phyloP scores from a whole-genome alignment of 2,329 filamentous ascomycete species.

The Curvularia lunata region DNA sequence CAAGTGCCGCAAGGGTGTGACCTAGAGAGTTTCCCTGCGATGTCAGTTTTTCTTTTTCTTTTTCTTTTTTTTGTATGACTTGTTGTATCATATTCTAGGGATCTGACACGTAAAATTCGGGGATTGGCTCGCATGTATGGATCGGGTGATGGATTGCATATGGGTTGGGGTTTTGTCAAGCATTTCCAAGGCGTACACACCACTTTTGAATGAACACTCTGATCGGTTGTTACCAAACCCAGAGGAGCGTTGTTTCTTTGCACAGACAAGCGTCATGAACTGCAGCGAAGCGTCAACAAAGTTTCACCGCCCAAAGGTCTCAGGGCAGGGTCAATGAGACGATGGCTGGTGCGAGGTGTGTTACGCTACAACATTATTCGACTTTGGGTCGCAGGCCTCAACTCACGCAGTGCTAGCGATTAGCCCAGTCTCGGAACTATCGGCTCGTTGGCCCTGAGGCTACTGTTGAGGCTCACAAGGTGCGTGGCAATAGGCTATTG shows the following conservation, averaged over 20 bases:
- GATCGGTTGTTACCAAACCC: neutral
- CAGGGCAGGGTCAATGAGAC: neutral
- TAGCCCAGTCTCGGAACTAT: neutral
- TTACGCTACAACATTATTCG: neutral
- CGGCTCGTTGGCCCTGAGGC: neutral
- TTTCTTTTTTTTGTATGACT: neutral
- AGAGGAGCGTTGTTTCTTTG: neutral
- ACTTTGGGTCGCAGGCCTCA: neutral
- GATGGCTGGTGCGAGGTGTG: neutral
- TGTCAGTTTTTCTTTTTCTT: neutral
- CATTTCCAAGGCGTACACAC: neutral
- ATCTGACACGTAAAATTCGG: neutral
- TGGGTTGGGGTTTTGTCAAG: neutral
- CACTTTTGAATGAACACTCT: neutral
- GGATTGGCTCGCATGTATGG: neutral
- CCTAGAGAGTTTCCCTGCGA: neutral
- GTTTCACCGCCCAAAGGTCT: neutral
- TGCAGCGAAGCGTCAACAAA: neutral
- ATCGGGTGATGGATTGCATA: neutral
- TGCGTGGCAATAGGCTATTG: slow-evolving; percentile 14
- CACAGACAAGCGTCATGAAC: neutral
- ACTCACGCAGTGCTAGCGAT: neutral
- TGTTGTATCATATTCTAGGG: neutral
- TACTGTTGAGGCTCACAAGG: slow-evolving; percentile 12
- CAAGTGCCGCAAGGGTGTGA: neutral